Conservation (phyloP, 2,329 filamentous ascomycete genomes). For the Chalaropsis ovoidea region DNA sequence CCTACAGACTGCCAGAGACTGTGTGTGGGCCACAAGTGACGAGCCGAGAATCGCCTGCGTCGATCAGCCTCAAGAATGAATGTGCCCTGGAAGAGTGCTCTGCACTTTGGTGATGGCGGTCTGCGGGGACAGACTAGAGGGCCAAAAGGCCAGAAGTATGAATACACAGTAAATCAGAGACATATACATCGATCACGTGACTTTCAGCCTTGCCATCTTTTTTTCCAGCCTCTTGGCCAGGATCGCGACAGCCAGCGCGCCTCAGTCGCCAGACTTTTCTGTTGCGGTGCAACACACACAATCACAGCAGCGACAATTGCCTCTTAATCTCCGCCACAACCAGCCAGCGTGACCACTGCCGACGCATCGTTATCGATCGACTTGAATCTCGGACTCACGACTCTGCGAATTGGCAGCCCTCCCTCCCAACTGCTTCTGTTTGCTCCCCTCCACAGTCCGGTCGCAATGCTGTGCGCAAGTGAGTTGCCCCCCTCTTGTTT, state of each 20-base stretch:
- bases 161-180: not conserved
- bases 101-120: no score
- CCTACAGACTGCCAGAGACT: no score
- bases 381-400: not conserved
- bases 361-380: not conserved
- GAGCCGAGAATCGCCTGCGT: no score
- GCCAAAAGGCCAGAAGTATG: conserved; percentile 4
- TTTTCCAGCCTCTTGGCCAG: conserved; percentile 19
- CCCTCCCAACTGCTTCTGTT: not conserved
- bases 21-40: no score
- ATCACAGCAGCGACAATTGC: not conserved
- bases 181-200: conserved; percentile 14
- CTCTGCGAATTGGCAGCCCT: not conserved
- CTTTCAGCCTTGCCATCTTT: conserved; percentile 25
- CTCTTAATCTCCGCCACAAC: not conserved
- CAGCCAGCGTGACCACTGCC: not conserved
- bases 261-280: not conserved
- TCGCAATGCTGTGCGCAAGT: conserved; percentile 43
- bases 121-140: not conserved
- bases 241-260: conserved; percentile 18
- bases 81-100: no score
- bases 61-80: no score
- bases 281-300: not conserved
- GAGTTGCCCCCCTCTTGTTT: conserved; percentile 27
- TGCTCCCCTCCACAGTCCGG: conserved; percentile 22